Conservation (phyloP, 192 early-diverging fungal species). For the Kappamyces sp. region DNA sequence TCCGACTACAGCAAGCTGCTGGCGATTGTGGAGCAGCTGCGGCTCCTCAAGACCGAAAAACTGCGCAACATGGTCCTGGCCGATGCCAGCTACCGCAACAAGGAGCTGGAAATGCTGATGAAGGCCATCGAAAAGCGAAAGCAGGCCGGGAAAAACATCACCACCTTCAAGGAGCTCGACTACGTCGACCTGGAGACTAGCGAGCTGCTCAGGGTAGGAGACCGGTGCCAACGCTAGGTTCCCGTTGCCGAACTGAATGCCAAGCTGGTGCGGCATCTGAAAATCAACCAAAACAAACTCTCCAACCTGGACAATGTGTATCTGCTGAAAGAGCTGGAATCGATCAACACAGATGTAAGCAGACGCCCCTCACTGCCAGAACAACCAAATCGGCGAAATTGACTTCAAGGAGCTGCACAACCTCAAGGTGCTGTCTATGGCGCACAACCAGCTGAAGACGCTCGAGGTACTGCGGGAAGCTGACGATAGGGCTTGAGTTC, state of each 20-base stretch:
- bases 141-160: not conserved
- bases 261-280: conserved; percentile 5
- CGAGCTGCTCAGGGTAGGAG: conserved; percentile 3
- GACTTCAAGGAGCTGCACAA: conserved; percentile 19
- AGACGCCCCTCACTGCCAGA: conserved; percentile 17
- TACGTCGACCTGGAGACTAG: conserved; percentile 5
- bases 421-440: conserved; percentile 12
- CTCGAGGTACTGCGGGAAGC: not conserved
- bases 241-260: conserved; percentile 8
- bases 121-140: conserved; percentile 5
- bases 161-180: conserved; percentile 14
- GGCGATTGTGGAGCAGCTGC: not conserved
- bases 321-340: not conserved
- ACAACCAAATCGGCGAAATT: conserved; percentile 45
- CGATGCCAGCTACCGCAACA: conserved; percentile 4
- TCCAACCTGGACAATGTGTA: not conserved
- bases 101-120: conserved; percentile 6
- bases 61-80: conserved; percentile 5
- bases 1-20: conserved; percentile 3
- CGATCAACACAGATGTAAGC: conserved; percentile 7
- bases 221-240: not conserved
- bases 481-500: conserved; percentile 8
- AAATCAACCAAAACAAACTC: conserved; percentile 8
- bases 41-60: conserved; percentile 8
- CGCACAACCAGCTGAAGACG: conserved; percentile 1